Evolutionary conservation across 345 rosid species (phyloP).

Genomic region (Carallia brachiata): DNA sequence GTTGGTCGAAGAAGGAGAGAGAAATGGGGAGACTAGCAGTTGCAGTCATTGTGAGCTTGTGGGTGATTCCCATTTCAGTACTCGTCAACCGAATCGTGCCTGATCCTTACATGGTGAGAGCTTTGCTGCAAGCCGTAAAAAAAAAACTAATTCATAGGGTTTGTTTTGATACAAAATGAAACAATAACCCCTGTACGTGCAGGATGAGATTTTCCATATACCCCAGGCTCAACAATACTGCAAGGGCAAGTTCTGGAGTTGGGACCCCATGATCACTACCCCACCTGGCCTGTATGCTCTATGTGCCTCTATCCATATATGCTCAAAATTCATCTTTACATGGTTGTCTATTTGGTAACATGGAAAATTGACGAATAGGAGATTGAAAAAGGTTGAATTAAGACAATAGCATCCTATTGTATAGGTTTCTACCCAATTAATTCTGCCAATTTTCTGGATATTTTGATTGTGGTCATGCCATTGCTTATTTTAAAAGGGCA

Average conservation of each 20-base stretch:
- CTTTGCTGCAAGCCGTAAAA: not conserved
- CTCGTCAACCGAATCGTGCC: conserved; percentile 71
- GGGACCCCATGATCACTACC: conserved; percentile 99
- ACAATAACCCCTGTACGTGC: conserved; percentile 12
- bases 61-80: conserved; percentile 70
- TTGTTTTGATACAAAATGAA: not conserved
- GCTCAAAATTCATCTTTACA: not conserved
- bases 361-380: too few relatives aligned
- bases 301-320: not conserved
- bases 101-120: conserved; percentile 77
- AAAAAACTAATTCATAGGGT: not conserved
- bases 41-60: conserved; percentile 63
- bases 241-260: conserved; percentile 66
- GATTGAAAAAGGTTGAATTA: too few relatives aligned
- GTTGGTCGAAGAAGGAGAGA: not conserved
- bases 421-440: too few relatives aligned
- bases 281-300: conserved; percentile 86
- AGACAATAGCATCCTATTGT: too few relatives aligned
- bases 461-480: too few relatives aligned
- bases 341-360: not conserved
- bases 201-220: conserved; percentile 95
- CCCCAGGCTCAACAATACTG: conserved; percentile 92
- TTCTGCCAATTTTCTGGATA: too few relatives aligned
- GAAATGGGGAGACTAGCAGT: conserved; percentile 65
- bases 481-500: too few relatives aligned